Base-by-base conservation (phyloP, 805 yeast species). In the Nakazawaea siamensis region DNA sequence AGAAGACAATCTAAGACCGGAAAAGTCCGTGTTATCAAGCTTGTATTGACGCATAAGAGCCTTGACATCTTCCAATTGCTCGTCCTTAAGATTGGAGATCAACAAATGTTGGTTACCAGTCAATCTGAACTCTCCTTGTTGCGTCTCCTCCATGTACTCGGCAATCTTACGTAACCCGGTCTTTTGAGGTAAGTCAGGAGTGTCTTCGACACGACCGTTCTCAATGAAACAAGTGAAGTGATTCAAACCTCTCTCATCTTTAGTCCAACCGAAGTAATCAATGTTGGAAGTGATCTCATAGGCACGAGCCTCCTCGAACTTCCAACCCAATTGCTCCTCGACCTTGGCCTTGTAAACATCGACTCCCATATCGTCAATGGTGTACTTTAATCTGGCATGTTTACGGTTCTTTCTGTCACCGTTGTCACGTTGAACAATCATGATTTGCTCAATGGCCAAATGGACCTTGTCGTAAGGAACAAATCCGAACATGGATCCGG, bases 321-420 rank as follows among this genome's bases (percentile, higher is more conserved):
- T 65, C 57, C 69, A 70, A 24, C 94, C 97, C 67, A 83, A 73
- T 40, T 75, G 65, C 50, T 83, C 87, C 63, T 90, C 97, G 40
- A 83, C 92, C 58, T 79, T 80, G 25, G 61, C 51, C 58, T 78
- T 80, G 72, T 78, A 90, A 18, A 68, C 82, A 6, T 82, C 95
- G 35, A 82, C 80, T n/a, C 94, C 90, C 73, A 90, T 63, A 51
- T 85, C 94, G 62, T 90, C 97, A 50, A 90, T 76, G 21, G 97
- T 90, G 61, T 90, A 90, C 80, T 90, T 90, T 65, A 90, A 76
- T 64, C 97, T 80, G 29, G 97, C 97, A 53, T 90, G 97, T 63
- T 90, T 90, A 71, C 97, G 84, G 69, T 90, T 87, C 53, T 76
- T 74, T 66, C 97, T 82, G 61, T 88, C 95, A 64, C 97, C 97